Base-by-base conservation (phyloP, 2,329 filamentous ascomycete genomes). In the Xylariaceae sp. region DNA sequence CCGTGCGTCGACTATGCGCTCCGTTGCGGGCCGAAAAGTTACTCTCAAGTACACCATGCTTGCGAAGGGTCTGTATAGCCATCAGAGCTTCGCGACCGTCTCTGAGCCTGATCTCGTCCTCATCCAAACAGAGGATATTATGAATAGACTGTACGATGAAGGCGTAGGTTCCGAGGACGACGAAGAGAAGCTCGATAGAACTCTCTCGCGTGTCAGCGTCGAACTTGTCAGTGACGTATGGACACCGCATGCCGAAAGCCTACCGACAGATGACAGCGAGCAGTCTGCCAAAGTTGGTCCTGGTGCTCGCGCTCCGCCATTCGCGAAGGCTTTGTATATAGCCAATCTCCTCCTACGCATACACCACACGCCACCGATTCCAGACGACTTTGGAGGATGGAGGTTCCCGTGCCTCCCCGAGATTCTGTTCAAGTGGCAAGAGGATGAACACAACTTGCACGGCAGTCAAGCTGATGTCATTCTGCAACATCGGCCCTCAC, bases 391-490 rank as follows among this genome's bases (percentile, higher is more conserved):
- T 37, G 71, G 75, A 7, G 73, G 73, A 37, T 75, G 77, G 59
- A 69, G 55, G 51, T 62, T 58, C 44, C 78, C 79, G 1, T 81
- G 89, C 0, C 77, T 95, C 15, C 90, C 93, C 0, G 87, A 88
- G 69, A 82, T 92, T 13, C 77, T 97, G 11, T 86, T 97, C 62
- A 83, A 89, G 67, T 97, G 93, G 93, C 79, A 96, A 64, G 82
- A 89, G 57, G 79, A 80, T 13, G 83, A 90, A 68, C 90, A 96
- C 70, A 85, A 89, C 63, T 81, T 88, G 30, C 89, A 89, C 67
- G 80, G 82, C 1, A 80, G 84, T 55, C 88, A 92, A 67, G 77
- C 89, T 23, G 78, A 84, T 44, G 79, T 85, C 3, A 68, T 97
- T 23, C 77, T 83, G 62, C 79, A 80, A 34, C 76, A 86, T 66